Conservation (phyloP, 768 basidiomycete genomes). For the Leccinum imitatum region DNA sequence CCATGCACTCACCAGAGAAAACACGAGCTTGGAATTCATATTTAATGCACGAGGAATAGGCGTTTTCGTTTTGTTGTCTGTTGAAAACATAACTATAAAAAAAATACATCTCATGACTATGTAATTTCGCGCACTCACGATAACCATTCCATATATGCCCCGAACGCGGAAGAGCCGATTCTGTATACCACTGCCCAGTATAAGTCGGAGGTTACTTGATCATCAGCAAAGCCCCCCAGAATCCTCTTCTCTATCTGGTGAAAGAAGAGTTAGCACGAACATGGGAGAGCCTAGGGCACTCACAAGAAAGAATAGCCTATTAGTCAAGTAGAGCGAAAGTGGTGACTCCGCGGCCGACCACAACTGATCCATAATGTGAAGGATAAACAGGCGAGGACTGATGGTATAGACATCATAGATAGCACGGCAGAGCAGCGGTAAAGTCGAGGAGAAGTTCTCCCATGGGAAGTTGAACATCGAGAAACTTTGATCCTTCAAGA, state of each 20-base stretch:
- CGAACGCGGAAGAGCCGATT: constrained; percentile 17
- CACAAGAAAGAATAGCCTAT: constrained; percentile 22
- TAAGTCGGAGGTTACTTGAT: constrained; percentile 3
- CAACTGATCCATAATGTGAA: constrained; percentile 8
- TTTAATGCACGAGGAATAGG: constrained; percentile 20
- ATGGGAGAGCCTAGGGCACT: neutral
- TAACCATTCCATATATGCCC: constrained; percentile 11
- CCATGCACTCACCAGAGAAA: constrained; percentile 11
- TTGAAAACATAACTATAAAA: neutral
- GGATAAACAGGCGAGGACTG: constrained; percentile 18
- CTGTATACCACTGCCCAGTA: constrained; percentile 14
- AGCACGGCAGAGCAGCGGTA: constrained; percentile 15
- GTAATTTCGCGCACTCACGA: constrained; percentile 14
- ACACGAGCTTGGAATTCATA: constrained; percentile 24
- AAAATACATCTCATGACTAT: too few species aligned
- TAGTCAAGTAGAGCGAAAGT: constrained; percentile 26
- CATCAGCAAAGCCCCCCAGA: neutral
- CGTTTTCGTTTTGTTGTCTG: constrained; percentile 2
- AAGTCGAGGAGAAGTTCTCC: neutral
- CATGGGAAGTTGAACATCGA: constrained; percentile 8
- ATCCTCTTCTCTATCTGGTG: constrained; percentile 24
- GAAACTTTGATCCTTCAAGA: too few species aligned
- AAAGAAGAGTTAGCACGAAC: neutral
- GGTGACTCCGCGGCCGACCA: constrained; percentile 22
- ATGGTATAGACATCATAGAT: constrained; percentile 23